These are phyloP conservation scores for Pseudotulostoma volvatum DNA, from an alignment of 495 filamentous ascomycete genomes.

Conservation along the genomic window DNA sequence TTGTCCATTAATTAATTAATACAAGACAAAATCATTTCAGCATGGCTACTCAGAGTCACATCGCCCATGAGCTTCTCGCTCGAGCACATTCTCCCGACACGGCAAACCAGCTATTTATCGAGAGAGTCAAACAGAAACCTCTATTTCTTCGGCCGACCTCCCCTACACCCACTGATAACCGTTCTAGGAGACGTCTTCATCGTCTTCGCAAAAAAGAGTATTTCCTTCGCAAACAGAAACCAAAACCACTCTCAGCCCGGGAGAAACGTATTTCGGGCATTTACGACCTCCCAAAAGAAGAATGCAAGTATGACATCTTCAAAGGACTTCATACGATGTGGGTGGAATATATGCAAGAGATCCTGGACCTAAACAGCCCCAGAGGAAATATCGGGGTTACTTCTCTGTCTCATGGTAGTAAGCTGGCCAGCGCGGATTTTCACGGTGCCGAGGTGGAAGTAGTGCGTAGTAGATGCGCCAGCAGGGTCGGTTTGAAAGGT, in stretches of 20 bases:
- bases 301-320: constrained; percentile 61
- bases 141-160: constrained; percentile 62
- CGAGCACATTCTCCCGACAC: constrained; percentile 58
- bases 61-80: constrained; percentile 50
- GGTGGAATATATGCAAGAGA: constrained; percentile 66
- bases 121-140: constrained; percentile 69
- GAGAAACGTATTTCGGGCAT: constrained; percentile 58
- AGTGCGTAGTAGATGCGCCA: constrained; percentile 60
- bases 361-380: constrained; percentile 37
- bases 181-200: constrained; percentile 42
- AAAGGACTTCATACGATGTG: constrained; percentile 62
- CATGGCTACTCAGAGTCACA: constrained; percentile 23
- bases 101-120: constrained; percentile 52
- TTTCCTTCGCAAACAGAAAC: constrained; percentile 43
- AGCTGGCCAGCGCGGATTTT: constrained; percentile 69
- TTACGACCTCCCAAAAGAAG: constrained; percentile 51
- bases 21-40: too few species aligned
- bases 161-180: constrained; percentile 43
- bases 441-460: constrained; percentile 80
- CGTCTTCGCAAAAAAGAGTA: constrained; percentile 39
- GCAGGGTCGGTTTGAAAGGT: constrained; percentile 66
- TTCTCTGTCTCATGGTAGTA: constrained; percentile 38
- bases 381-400: constrained; percentile 29
- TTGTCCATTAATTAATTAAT: too few species aligned
- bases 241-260: constrained; percentile 61